phyloP scores from a whole-genome alignment of 2,329 filamentous ascomycete species.

The Hymenoscyphus fraxineus region DNA sequence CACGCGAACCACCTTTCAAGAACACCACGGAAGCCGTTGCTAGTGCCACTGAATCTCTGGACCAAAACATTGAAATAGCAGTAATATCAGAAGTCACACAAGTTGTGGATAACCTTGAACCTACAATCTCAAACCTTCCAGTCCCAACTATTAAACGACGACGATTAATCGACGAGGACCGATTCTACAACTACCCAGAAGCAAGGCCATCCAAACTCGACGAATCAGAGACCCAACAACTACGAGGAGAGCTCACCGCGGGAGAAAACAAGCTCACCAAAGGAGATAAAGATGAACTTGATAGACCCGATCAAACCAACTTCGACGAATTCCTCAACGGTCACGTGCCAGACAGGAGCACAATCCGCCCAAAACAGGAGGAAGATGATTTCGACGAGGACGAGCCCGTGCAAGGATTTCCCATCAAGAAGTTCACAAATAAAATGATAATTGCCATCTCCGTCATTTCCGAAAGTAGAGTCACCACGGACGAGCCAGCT shows the following conservation, averaged over 20 bases:
- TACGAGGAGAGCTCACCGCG: not conserved
- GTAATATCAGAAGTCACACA: no score
- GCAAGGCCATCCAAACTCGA: not conserved
- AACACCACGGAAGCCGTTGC: no score
- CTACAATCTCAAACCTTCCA: no score
- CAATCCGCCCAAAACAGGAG: not conserved
- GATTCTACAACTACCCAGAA: not conserved
- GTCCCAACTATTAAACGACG: no score
- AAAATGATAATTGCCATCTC: not conserved
- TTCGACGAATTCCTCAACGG: not conserved
- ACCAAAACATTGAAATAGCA: no score
- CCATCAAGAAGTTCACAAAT: not conserved
- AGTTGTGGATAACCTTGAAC: no score
- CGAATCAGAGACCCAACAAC: not conserved
- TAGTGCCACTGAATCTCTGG: no score
- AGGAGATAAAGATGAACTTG: not conserved
- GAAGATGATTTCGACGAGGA: not conserved
- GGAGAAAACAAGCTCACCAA: not conserved
- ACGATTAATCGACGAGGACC: no score
- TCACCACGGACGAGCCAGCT: not conserved
- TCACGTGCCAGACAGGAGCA: not conserved
- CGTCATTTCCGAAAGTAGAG: not conserved
- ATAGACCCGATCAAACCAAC: not conserved
- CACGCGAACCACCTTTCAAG: no score
- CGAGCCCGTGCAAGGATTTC: not conserved